phyloP scores from a whole-genome alignment of 108 stramenopile species.

The Bacterosira constricta region DNA sequence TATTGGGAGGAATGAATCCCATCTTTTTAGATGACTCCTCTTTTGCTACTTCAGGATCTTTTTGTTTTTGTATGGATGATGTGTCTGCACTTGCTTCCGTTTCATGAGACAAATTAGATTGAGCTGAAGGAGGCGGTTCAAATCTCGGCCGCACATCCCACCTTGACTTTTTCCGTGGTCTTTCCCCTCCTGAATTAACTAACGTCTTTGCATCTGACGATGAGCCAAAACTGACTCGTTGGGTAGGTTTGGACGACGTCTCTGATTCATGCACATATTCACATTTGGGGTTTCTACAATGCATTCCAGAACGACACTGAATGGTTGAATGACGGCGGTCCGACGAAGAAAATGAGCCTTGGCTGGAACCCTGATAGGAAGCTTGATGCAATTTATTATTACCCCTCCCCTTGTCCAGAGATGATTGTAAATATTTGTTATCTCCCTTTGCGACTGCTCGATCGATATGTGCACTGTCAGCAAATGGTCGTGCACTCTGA shows the following conservation, averaged over 20 bases:
- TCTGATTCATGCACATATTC: too few relatives aligned
- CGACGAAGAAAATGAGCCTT: neutral
- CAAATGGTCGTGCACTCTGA: conserved; percentile 26
- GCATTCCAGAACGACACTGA: too few relatives aligned
- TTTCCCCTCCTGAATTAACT: neutral
- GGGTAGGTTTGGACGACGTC: neutral
- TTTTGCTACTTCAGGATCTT: too few relatives aligned
- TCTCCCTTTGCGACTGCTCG: neutral
- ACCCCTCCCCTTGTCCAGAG: neutral
- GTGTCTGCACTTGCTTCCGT: neutral
- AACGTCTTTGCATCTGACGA: neutral
- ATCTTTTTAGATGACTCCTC: neutral
- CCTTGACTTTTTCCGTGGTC: neutral
- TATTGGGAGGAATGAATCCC: neutral
- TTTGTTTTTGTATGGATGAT: neutral
- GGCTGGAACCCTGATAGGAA: neutral
- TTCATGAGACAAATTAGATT: neutral
- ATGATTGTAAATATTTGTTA: neutral
- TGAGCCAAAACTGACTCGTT: neutral
- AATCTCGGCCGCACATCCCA: neutral
- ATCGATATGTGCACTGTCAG: neutral
- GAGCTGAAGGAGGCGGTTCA: neutral
- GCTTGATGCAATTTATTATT: neutral
- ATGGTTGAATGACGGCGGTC: too few relatives aligned
- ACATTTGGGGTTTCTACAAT: too few relatives aligned